These are phyloP conservation scores for Diospyros kaki DNA, from an alignment of 148 eudicot genomes.

Conservation along the genomic window DNA sequence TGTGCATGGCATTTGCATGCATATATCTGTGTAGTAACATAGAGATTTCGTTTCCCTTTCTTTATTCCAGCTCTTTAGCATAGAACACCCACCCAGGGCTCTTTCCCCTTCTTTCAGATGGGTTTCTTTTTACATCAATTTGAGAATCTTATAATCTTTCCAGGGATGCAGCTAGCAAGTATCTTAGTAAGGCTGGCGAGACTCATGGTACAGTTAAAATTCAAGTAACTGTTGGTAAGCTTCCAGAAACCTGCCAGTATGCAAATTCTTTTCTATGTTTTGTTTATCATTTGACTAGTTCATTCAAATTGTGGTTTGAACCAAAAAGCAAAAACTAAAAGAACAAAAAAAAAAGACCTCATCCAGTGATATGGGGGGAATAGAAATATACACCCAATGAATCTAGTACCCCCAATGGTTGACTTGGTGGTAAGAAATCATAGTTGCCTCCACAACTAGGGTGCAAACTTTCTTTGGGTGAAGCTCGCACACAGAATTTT, in stretches of 20 bases:
- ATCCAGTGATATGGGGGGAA: no score
- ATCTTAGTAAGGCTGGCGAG: constrained; percentile 70
- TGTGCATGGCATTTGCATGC: not conserved
- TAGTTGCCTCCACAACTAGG: no score
- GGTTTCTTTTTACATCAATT: not conserved
- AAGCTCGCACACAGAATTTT: no score
- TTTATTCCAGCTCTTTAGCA: not conserved
- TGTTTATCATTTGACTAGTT: no score
- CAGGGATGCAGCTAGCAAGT: constrained; percentile 76
- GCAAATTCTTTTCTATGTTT: not conserved
- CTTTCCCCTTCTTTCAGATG: constrained; percentile 3
- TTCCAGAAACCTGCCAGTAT: constrained; percentile 1
- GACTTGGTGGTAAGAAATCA: no score
- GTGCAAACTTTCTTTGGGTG: no score
- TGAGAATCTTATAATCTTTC: not conserved
- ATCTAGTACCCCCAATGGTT: no score
- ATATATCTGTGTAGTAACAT: no score
- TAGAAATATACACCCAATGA: no score
- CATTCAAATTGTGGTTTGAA: no score
- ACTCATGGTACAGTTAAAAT: constrained; percentile 85
- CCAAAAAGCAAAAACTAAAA: no score
- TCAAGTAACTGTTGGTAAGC: constrained; percentile 71
- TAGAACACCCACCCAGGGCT: not conserved
- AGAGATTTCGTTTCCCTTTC: not conserved
- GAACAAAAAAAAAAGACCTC: no score